A percentile compares a stretch with the other conserved stretches of the same genome.
Conservation (phyloP, 352 stramenopile genomes). For the Globisporangium perplexum region DNA sequence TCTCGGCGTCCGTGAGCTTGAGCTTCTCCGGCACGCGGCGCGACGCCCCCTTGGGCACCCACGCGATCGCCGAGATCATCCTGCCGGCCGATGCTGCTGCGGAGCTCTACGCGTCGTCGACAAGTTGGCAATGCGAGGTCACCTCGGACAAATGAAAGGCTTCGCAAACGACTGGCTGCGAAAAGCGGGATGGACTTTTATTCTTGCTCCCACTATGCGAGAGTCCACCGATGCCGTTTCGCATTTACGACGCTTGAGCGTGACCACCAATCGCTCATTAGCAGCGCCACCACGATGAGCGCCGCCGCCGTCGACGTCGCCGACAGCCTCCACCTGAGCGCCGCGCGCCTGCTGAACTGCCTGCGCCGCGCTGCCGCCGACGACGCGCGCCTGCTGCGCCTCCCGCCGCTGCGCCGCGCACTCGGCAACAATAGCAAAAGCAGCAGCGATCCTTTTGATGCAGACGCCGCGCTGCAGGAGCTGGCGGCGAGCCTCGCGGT, state of each 20-base stretch:
- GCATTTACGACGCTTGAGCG: background rate
- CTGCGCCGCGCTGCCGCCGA: constrained; percentile 17
- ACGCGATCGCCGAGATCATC: constrained; percentile 60
- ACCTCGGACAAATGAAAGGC: background rate
- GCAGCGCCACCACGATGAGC: constrained; percentile 1
- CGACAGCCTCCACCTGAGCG: constrained; percentile 19
- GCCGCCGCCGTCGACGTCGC: background rate
- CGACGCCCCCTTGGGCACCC: constrained; percentile 47
- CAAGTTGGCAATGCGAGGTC: background rate
- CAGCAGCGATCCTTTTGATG: constrained; percentile 13
- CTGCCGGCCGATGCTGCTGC: background rate
- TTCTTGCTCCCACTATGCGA: background rate
- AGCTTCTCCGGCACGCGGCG: constrained; percentile 79
- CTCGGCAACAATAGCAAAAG: constrained; percentile 9
- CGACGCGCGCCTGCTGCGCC: constrained; percentile 18
- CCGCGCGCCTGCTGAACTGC: constrained; percentile 19
- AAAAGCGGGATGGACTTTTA: background rate
- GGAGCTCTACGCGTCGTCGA: too few species aligned
- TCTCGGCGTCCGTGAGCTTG: constrained; percentile 77
- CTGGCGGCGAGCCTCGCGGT: constrained; percentile 50
- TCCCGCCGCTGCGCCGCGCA: constrained; percentile 35
- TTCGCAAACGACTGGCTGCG: background rate
- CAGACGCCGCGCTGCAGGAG: constrained; percentile 35
- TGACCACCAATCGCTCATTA: background rate
- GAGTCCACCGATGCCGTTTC: background rate